Base-by-base conservation (phyloP, 441 rosid genomes). In the Kokia cookei region DNA sequence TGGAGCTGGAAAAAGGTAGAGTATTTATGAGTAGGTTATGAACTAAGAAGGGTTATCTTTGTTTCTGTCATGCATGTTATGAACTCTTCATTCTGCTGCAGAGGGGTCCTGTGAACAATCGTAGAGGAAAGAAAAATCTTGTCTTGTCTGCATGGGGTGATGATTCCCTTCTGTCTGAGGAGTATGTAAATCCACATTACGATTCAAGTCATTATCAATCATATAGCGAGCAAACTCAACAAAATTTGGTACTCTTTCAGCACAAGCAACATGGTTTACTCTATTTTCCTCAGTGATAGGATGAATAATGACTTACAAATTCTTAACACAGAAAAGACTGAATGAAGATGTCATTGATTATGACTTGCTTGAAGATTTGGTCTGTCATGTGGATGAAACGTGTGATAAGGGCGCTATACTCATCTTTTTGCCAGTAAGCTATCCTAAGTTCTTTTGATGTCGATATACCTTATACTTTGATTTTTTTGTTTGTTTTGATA, bases 111-210 rank as follows among this genome's bases (percentile, higher is more conserved):
- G 91, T 93, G 73, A 85, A 87, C 75, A 88, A 93, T 81, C 89
- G 77, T 67, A 87, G 99, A 80, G 96, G 98, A 67, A 88, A 91
- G 84, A 93, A 95, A 87, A 91, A 95, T 87, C 98, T 95, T 77
- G 93, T 95, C 74, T 73, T 95, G 76, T 92, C 99, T 73, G 92
- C 82, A 63, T 93, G 99, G 99, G 97, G 97, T 19, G 97, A 93
- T 68, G 94, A 93, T 69, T 91, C 91, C 73, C 65, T 89, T 84
- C 91, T 93, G 69, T 79, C 86, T 37, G 97, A 91, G 81, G 96
- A 86, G 63, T 51, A 35, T 83, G 71, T 89, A 65, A 95, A 95
- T 81, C 94, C 97, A 51, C 83, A 83, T 82, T 95, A 87, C 74
- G 72, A 65, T 75, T 81, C 91, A 50, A 86, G 84, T 77, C 75